A percentile compares a stretch with the other conserved stretches of the same genome.
These are phyloP conservation scores for Geosiphon pyriformis DNA, from an alignment of 192 early-diverging fungal species.

Conservation along the genomic window DNA sequence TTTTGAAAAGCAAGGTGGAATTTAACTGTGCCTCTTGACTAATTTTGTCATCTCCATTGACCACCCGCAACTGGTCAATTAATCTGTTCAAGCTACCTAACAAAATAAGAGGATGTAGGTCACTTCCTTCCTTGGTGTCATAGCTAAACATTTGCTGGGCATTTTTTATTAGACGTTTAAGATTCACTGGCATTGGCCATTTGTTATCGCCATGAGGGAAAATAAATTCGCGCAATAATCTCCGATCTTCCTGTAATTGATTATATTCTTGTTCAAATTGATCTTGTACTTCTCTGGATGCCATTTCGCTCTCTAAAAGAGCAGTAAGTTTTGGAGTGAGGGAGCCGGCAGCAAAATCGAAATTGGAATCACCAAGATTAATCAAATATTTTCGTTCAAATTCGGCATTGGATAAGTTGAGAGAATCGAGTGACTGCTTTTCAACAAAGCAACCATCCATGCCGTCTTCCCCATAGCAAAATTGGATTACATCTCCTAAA, in stretches of 20 bases:
- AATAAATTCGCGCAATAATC: constrained; percentile 69
- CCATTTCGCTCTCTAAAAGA: neutral
- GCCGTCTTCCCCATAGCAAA: constrained; percentile 97
- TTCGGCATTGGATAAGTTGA: constrained; percentile 58
- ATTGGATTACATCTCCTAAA: constrained; percentile 88
- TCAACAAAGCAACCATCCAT: constrained; percentile 93
- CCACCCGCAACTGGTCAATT: constrained; percentile 65
- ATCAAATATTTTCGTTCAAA: constrained; percentile 80
- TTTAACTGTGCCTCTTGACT: constrained; percentile 85
- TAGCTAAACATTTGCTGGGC: constrained; percentile 87
- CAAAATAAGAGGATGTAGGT: constrained; percentile 81
- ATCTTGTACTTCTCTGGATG: constrained; percentile 43
- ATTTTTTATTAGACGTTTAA: constrained; percentile 84
- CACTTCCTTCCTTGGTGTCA: constrained; percentile 70
- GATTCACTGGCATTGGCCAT: constrained; percentile 89
- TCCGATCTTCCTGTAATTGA: constrained; percentile 73
- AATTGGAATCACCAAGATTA: constrained; percentile 58
- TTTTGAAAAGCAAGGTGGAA: constrained; percentile 89
- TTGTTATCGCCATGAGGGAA: constrained; percentile 66
- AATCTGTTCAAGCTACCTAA: constrained; percentile 69
- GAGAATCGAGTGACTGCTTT: constrained; percentile 66
- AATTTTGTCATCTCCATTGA: constrained; percentile 85
- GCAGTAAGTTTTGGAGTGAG: neutral
- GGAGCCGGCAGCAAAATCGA: neutral
- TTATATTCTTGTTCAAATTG: constrained; percentile 78